Percentiles rank a stretch among this genome's conserved stretches.
phyloP scores from a whole-genome alignment of 176 grass and related monocot species.

The Carex pumila region DNA sequence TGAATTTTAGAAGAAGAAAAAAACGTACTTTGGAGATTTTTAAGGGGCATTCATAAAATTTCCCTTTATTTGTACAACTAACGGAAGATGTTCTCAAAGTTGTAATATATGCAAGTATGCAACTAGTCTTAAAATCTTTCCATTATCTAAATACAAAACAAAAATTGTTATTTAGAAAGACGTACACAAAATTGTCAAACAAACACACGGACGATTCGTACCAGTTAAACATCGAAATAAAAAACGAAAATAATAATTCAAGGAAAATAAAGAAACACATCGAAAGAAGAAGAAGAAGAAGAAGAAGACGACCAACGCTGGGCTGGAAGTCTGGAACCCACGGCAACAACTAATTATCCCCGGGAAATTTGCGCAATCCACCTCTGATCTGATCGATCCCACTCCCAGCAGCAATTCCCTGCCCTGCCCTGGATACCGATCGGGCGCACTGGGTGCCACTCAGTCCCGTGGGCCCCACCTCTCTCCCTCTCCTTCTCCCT shows the following conservation, averaged over 20 bases:
- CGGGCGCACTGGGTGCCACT: constrained; percentile 94
- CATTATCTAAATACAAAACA: background rate
- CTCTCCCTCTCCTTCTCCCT: constrained; percentile 6
- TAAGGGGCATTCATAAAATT: too few species aligned
- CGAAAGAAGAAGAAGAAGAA: too few species aligned
- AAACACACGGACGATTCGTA: background rate
- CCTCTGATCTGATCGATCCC: background rate
- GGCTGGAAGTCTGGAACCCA: background rate
- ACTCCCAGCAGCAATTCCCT: background rate
- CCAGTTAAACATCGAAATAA: too few species aligned
- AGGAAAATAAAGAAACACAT: too few species aligned
- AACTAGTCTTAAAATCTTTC: too few species aligned
- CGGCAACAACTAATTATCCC: background rate
- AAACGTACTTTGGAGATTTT: too few species aligned
- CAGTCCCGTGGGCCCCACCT: constrained; percentile 65
- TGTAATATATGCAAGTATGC: too few species aligned
- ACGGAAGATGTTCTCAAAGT: too few species aligned
- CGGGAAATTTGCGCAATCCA: background rate
- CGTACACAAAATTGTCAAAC: background rate
- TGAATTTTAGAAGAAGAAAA: too few species aligned
- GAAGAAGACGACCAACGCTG: background rate
- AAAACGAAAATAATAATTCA: too few species aligned
- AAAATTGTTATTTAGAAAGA: background rate
- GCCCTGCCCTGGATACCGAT: constrained; percentile 40
- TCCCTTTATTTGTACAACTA: too few species aligned